A percentile compares a stretch with the other conserved stretches of the same genome.
These are phyloP conservation scores for Fusarium sp. DNA, from an alignment of 2,329 filamentous ascomycete species.

Conservation along the genomic window DNA sequence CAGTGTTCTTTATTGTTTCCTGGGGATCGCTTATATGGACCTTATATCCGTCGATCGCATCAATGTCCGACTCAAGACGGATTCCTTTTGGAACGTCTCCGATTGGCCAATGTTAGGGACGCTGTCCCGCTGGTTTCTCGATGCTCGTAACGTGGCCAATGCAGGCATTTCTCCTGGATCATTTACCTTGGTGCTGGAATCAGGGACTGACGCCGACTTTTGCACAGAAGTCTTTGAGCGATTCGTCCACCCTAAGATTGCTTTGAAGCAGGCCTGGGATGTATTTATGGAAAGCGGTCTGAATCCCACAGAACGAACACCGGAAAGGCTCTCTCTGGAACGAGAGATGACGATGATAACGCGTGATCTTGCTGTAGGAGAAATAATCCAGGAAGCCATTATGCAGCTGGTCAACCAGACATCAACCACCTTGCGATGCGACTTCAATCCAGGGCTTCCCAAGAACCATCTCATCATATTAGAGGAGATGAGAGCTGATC, in stretches of 20 bases:
- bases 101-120: neutral
- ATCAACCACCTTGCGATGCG: neutral
- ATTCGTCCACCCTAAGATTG: neutral
- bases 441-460: conserved; percentile 9
- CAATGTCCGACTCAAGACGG: neutral
- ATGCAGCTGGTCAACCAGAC: neutral
- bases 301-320: no score
- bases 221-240: neutral
- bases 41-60: accelerated
- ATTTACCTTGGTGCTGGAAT: conserved; percentile 15
- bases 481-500: neutral
- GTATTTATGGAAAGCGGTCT: neutral
- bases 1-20: neutral
- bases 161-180: neutral
- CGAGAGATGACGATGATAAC: no score
- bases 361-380: no score
- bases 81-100: accelerated
- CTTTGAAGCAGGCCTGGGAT: neutral
- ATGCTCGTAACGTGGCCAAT: neutral
- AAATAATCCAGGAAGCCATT: neutral
- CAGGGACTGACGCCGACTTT: neutral
- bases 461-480: neutral
- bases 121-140: conserved; percentile 5
- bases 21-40: accelerated
- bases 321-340: no score